Base-by-base conservation (phyloP, 306 rosid genomes). In the Trifolium pratense region DNA sequence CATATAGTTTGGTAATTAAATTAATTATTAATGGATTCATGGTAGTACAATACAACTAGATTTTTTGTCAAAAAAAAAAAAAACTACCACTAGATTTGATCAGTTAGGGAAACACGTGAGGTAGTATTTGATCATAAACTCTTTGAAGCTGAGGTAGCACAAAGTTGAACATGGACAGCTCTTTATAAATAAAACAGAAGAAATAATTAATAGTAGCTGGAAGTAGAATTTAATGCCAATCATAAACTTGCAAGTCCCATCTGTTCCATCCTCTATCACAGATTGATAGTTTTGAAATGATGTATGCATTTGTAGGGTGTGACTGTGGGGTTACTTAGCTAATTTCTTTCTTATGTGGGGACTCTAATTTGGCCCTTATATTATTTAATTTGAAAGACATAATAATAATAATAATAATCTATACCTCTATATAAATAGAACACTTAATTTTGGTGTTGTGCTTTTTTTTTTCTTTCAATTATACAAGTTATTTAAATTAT, bases 231-330 rank as follows among this genome's bases (percentile, higher is more conserved):
- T 23, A 63, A 70, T 64, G 75, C 80, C 75, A 60, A 85, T 82
- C 36, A 84, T 81, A 49, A 77, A 77, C 45, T 12, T 14, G 65
- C 7, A 82, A 80, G 86, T 79, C 88, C 84, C 84, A 78, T 81
- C 85, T 79, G 89, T 80, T 71, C 78, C 48, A 66, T 68, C 83
- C 68, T 67, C 43, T 51, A 81, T 89, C 89, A 72, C 84, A 82
- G 32, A 79, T 58, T 70, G 80, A 79, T 60, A 73, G 66, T 77
- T 84, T 82, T 78, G 83, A 87, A 71, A 65, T 39, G 37, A 68
- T 52, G 52, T 23, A 39, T 36, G 39, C 39, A 36, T 36, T 37
- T 18, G 79, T 82, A 84, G 91, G 62, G 62, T 76, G 59, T 16
- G 12, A 59, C 3, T 31, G 84, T 86, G 82, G 92, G 86, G 70